Percentiles rank a stretch among this genome's conserved stretches.
These are phyloP conservation scores for Talaromyces sp. DNA, from an alignment of 2,329 filamentous ascomycete species.

Conservation along the genomic window DNA sequence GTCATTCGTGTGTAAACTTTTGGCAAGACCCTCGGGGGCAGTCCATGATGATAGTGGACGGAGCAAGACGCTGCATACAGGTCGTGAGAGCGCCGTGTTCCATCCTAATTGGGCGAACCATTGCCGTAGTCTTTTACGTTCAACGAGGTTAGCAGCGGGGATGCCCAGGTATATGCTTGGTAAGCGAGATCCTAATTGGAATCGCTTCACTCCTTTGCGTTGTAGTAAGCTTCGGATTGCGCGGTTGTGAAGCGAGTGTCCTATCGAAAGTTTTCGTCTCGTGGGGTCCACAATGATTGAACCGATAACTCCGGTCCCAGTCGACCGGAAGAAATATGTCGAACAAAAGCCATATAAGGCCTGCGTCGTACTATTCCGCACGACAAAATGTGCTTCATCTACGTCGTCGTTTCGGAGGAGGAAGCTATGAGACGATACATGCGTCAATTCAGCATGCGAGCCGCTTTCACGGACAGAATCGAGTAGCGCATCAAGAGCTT, in stretches of 20 bases:
- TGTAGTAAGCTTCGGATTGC: constrained; percentile 73
- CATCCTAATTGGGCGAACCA: constrained; percentile 93
- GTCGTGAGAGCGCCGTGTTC: constrained; percentile 65
- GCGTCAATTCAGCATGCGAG: constrained; percentile 62
- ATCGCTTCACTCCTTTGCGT: constrained; percentile 67
- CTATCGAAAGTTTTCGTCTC: constrained; percentile 84
- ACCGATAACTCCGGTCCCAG: constrained; percentile 70
- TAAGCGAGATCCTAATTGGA: constrained; percentile 76
- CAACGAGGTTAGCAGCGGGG: constrained; percentile 61
- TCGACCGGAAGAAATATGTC: constrained; percentile 74
- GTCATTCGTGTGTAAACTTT: constrained; percentile 67
- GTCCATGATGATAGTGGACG: constrained; percentile 69
- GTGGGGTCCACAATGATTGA: constrained; percentile 85
- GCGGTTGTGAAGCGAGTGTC: constrained; percentile 80
- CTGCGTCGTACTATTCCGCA: constrained; percentile 88
- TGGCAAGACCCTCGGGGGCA: constrained; percentile 71
- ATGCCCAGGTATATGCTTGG: constrained; percentile 86
- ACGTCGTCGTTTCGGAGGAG: constrained; percentile 67
- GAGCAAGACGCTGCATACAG: constrained; percentile 70
- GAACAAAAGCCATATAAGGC: constrained; percentile 89
- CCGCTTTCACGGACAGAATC: constrained; percentile 61
- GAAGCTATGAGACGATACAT: constrained; percentile 71
- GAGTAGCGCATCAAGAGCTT: constrained; percentile 72
- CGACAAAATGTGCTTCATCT: constrained; percentile 82
- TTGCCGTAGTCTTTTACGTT: constrained; percentile 59